These are phyloP conservation scores for Russula griseocarnosa DNA, from an alignment of 768 basidiomycete genomes.

Conservation along the genomic window DNA sequence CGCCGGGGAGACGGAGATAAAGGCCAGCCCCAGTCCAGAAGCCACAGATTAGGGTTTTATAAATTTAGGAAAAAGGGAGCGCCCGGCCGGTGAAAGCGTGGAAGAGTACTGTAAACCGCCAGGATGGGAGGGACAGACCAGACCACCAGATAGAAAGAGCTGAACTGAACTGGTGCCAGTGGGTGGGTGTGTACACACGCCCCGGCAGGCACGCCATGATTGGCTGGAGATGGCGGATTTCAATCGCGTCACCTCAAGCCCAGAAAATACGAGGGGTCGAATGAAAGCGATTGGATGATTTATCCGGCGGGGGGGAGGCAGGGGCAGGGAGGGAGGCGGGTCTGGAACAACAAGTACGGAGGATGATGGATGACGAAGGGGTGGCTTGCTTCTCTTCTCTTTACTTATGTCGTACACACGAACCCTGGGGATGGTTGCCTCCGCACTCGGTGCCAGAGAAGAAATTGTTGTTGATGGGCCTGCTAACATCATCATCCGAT, in stretches of 20 bases:
- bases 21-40: constrained; percentile 21
- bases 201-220: too few species aligned
- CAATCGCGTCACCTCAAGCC: constrained; percentile 4
- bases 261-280: constrained; percentile 3
- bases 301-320: neutral
- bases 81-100: constrained; percentile 16
- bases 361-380: constrained; percentile 11
- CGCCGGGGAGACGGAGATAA: constrained; percentile 25
- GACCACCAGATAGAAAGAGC: too few species aligned
- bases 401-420: neutral
- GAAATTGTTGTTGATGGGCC: neutral
- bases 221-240: constrained; percentile 9
- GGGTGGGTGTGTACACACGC: too few species aligned
- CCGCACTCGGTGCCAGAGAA: too few species aligned
- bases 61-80: constrained; percentile 17
- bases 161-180: too few species aligned
- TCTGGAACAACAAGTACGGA: too few species aligned
- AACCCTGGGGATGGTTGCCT: neutral
- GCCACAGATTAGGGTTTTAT: constrained; percentile 23
- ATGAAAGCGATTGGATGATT: constrained; percentile 1
- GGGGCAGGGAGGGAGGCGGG: too few species aligned
- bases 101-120: too few species aligned
- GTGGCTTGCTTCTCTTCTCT: too few species aligned
- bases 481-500: neutral
- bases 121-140: neutral